Evolutionary conservation across 352 stramenopile species (phyloP), one percentile per base, ranked within the genome.

Genomic region (Phytophthora citrophthora): DNA sequence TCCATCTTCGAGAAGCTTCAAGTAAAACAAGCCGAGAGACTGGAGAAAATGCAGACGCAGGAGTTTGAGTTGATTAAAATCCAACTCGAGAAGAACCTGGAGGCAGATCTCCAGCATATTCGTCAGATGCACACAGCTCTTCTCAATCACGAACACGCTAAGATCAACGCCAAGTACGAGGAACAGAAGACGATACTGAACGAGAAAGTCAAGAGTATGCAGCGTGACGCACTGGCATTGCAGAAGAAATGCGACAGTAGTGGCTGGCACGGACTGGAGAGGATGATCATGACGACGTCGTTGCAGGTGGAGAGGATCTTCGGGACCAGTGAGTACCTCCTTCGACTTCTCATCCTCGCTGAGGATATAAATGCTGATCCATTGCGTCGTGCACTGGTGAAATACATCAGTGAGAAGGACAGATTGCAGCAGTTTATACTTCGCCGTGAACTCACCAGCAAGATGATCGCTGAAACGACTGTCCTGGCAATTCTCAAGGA

Each of bases 271-370:
- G 78, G 65, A 13, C 71, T 93, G 0, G 85, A 91, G 41, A 75
- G 82, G 9, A 69, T 84, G 16, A 81, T 91, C 43, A 72, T 74
- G 44, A 75, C 73, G 0, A 79, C 71, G 0, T 69, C 72, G 0
- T 55, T 91, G 20, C 78, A 90, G 29, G 78, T 93, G 5, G 82
- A 93, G 54, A 53, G 70, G 1, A 82, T 91, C 18, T 93, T 93
- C 52, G 85, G 85, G 11, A 68, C 82, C 0, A 90, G 82, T 48
- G 83, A 91, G n/a, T 90, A 83, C 34, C 57, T 93, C 1, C 61
- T 93, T 16, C 85, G 82, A 0, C 56, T 94, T 3, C 66, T 94
- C 15, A 89, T 94, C 54, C 68, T 94, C 1, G 79, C 85, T 0
- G 82, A 94, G 56, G 85, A 94, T 43, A 49, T 94, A 1, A 81